Evolutionary conservation across 2,329 filamentous ascomycete genomes (phyloP), one percentile per base, ranked within the genome.

Genomic region (Phyllosticta paracitricarpa): DNA sequence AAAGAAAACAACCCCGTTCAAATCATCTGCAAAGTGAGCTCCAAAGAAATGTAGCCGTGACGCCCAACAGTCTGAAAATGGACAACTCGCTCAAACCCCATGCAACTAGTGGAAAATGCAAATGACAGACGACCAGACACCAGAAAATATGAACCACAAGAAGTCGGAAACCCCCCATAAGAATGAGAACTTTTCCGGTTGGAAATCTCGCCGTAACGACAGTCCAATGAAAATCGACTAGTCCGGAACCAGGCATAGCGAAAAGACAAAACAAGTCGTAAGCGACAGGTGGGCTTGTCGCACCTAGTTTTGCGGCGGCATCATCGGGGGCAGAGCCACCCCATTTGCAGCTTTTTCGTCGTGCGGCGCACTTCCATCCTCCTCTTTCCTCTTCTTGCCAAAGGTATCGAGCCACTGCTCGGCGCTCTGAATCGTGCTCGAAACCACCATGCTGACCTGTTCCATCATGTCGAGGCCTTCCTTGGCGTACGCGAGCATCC

Each of bases 391-490:
- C 62, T 66, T 73, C 51, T 78, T 74, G 40, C 80, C 89, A 62
- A 96, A 79, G 22, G 86, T 81, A 63, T 92, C 88, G 65, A 93
- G 89, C 94, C 94, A 97, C 67, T 87, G 85, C 74, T 97, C 93
- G 0, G 94, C 94, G 68, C 89, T 94, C 61, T 89, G 83, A 59
- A 97, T 88, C 0, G 94, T 97, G 59, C 91, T 89, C 66, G 95
- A 89, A 8, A 97, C 82, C 1, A 97, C 89, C 4, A 87, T 85
- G 51, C 87, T 94, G 57, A 99, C 91, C 72, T 97, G 91, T 0
- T 85, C 83, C 81, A 97, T 91, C 88, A 97, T 96, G 67, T 97
- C 91, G 14, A 97, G 79, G 0, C 92, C 91, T 72, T 97, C 93
- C 68, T 88, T 89, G 6, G 93, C 93, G 58, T 97, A 84, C 1